phyloP scores from a whole-genome alignment of 2,329 filamentous ascomycete species.

The Talaromyces pinophilus region DNA sequence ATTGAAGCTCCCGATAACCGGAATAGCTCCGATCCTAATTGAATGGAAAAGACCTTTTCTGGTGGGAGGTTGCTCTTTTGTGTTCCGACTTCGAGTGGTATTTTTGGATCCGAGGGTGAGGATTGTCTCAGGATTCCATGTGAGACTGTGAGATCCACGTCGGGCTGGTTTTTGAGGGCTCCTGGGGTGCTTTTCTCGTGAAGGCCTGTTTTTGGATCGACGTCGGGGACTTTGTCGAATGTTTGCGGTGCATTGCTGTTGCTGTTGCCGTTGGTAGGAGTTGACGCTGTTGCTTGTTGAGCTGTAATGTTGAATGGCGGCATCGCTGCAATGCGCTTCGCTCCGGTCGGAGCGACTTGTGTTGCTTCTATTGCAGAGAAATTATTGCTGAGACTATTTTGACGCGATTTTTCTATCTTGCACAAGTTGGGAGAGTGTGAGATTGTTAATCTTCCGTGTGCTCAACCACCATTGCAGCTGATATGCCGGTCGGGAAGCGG shows the following conservation, averaged over 20 bases:
- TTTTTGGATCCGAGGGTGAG: not conserved
- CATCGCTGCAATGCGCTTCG: slow-evolving; percentile 5
- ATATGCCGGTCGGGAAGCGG: not conserved
- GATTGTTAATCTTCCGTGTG: not conserved
- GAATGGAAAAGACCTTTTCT: slow-evolving; percentile 68
- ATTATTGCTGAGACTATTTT: not conserved
- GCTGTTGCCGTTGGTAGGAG: not conserved
- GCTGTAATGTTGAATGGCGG: not conserved
- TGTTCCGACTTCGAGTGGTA: not conserved
- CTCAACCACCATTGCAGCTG: not conserved
- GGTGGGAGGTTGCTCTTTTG: slow-evolving; percentile 47
- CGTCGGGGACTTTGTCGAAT: slow-evolving; percentile 22
- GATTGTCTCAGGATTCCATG: slow-evolving; percentile 18
- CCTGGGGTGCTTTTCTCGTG: slow-evolving; percentile 2
- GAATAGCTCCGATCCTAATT: slow-evolving; percentile 70
- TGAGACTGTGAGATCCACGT: not conserved
- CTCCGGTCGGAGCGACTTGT: not conserved
- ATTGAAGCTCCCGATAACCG: slow-evolving; percentile 69
- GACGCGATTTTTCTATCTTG: too few relatives aligned
- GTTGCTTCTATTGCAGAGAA: not conserved
- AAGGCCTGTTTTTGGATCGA: slow-evolving; percentile 16
- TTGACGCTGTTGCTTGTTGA: not conserved
- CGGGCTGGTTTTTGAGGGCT: not conserved
- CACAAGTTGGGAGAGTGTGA: not conserved
- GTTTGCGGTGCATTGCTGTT: slow-evolving; percentile 14